phyloP scores from a whole-genome alignment of 129 eudicot species.

The Glebionis coronaria region DNA sequence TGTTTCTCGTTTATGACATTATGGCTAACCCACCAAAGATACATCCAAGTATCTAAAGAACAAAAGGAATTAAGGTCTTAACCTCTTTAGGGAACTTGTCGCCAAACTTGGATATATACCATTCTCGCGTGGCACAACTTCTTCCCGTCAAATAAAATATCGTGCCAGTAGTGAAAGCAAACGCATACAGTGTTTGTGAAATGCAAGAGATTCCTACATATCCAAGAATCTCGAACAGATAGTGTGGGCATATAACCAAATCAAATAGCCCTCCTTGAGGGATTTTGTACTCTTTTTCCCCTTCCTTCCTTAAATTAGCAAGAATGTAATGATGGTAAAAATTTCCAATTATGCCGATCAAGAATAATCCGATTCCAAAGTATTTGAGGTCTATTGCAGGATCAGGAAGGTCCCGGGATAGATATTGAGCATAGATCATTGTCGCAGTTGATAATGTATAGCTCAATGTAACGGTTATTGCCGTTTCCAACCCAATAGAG shows the following conservation, averaged over 20 bases:
- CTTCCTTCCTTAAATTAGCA: slow-evolving; percentile 43
- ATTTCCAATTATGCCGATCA: slow-evolving; percentile 45
- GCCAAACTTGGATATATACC: slow-evolving; percentile 58
- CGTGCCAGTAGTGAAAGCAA: slow-evolving; percentile 36
- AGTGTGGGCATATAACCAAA: slow-evolving; percentile 74
- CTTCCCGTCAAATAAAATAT: slow-evolving; percentile 42
- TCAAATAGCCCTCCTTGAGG: slow-evolving; percentile 67
- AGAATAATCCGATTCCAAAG: slow-evolving; percentile 37
- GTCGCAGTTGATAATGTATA: slow-evolving; percentile 38
- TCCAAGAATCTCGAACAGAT: slow-evolving; percentile 53
- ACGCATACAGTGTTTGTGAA: slow-evolving; percentile 47
- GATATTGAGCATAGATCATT: slow-evolving; percentile 49
- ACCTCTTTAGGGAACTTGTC: slow-evolving; percentile 43
- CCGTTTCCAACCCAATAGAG: slow-evolving; percentile 31
- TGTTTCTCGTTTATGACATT: no score
- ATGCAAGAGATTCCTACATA: slow-evolving; percentile 53
- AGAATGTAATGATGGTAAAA: slow-evolving; percentile 57
- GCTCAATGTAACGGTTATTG: slow-evolving; percentile 29
- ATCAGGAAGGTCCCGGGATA: slow-evolving; percentile 30
- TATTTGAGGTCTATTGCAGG: slow-evolving; percentile 42
- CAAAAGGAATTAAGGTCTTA: slow-evolving; percentile 48
- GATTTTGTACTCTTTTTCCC: slow-evolving; percentile 55
- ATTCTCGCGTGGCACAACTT: slow-evolving; percentile 54
- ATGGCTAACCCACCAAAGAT: no score
- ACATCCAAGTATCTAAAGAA: slow-evolving; percentile 24